Base-by-base conservation (phyloP, 805 yeast genomes). In the Wickerhamomyces rabaulensis region DNA sequence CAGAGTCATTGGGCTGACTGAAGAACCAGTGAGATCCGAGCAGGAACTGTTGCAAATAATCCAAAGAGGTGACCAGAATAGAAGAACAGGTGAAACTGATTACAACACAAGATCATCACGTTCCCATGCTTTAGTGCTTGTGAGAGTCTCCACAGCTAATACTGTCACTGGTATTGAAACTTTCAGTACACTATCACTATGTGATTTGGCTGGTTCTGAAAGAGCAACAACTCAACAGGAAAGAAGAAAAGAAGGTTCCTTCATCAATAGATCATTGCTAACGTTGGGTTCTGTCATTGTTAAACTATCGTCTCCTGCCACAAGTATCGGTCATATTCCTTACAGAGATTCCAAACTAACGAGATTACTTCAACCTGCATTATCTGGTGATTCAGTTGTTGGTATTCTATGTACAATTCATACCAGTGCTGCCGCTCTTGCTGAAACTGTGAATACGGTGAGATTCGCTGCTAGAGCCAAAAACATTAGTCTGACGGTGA, bases 181-280 rank as follows among this genome's bases (percentile, higher is more conserved):
- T 15, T 65, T 70, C 35, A 76, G 90, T 31, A 81, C 89, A 0
- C 76, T 92, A 27, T 87, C 92, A 29, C 72, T 92, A 46, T 92
- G 98, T 69, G 99, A 92, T 67, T 75, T 92, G 58, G 99, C 99
- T 0, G 99, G 99, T 25, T 86, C 96, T n/a, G 99, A 92, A 66
- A 76, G 86, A 44, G 96, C 95, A 0, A 73, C 87, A 0, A 62
- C 63, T 1, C 70, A 69, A 46, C 65, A 71, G 1, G 97, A 88
- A 60, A 75, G 98, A 56, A 71, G 97, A 46, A 88, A 90, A 64
- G 99, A 92, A 68, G 99, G 98, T 20, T 79, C 97, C 0, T 94
- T 74, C 61, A 92, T 92, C 62, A 92, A 92, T 69, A 90, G 90
- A 62, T 91, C 97, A 0, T 73, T 92, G 38, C 71, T 92, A 44